These are phyloP conservation scores for Cafeteria roenbergensis DNA, from an alignment of 108 stramenopile genomes.

Conservation along the genomic window DNA sequence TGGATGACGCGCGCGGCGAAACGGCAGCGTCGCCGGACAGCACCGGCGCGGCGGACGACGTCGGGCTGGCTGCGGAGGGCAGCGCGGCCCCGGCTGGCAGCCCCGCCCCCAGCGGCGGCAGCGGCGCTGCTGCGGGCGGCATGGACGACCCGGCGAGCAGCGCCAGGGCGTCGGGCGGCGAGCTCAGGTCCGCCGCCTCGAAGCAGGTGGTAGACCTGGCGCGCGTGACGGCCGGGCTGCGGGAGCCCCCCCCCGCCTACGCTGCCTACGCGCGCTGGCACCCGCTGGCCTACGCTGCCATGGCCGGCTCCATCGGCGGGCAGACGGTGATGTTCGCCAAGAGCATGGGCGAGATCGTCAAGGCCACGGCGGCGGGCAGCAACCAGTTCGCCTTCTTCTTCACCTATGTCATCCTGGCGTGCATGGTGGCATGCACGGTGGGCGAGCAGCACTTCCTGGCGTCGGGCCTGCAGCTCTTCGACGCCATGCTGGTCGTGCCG, in stretches of 20 bases:
- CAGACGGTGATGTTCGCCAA: constrained; percentile 25
- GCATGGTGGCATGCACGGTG: constrained; percentile 18
- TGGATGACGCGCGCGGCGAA: no score
- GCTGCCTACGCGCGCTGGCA: constrained; percentile 1
- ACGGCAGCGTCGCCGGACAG: no score
- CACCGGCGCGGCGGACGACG: no score
- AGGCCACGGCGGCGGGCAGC: constrained; percentile 6
- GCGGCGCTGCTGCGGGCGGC: no score
- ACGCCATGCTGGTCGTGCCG: constrained; percentile 20
- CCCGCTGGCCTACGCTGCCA: constrained; percentile 15
- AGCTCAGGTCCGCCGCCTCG: not conserved
- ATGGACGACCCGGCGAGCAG: no score
- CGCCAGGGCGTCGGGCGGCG: not conserved
- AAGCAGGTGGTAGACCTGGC: not conserved
- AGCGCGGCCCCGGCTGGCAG: no score
- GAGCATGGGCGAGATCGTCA: constrained; percentile 22
- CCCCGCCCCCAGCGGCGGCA: no score
- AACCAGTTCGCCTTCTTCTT: constrained; percentile 12
- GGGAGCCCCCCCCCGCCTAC: constrained; percentile 7
- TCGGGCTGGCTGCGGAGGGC: no score
- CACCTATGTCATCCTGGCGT: constrained; percentile 17
- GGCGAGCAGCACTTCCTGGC: constrained; percentile 23
- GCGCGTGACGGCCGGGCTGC: not conserved
- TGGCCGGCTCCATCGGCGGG: constrained; percentile 15
- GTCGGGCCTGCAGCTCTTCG: constrained; percentile 14